Base-by-base conservation (phyloP, 257 asterid genomes). In the Penstemon barbatus region DNA sequence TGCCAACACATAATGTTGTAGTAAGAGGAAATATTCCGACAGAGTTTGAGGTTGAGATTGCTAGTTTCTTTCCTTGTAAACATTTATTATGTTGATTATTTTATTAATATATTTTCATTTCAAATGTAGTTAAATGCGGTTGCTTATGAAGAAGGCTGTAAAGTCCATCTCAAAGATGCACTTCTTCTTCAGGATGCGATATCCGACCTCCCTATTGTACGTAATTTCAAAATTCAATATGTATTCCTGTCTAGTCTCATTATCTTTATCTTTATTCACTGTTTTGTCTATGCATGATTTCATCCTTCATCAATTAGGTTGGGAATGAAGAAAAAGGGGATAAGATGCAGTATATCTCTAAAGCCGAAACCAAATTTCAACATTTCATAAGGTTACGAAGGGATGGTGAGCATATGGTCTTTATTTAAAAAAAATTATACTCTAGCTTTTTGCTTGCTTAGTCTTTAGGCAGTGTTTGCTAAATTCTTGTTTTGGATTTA, bases 131-230 rank as follows among this genome's bases (percentile, higher is more conserved):
- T 79, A 15, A 82, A 80, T 36, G 52, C 69, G 0, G 98, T 92
- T 67, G 86, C 77, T 0, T 76, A 53, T 54, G 95, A 86, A 0
- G 87, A 78, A 73, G 87, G 78, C 7, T 2, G 0, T 9, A 15
- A 61, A 40, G 50, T 39, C n/a, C 48, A 76, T 5, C 72, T 92
- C 11, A 70, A 85, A 45, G 74, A 51, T 18, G 88, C 54, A n/a
- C 83, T 92, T 54, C 70, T 78, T 56, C 95, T 92, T 13, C 83
- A 71, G 1, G 96, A 90, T 85, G 95, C 96, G 4, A 81, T 92
- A 48, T 85, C 91, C 5, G 97, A 89, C 78, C 96, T 89, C 13
- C 98, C 98, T 33, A 66, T 7, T 6, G 97, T 92, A 69, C 65
- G 41, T 4, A 41, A 46, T 44, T 78, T n/a, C 19, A 51, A 44